Percentiles rank a stretch among this genome's conserved stretches.
Evolutionary conservation across 441 rosid genomes (phyloP).

Genomic region (Croton setiger): DNA sequence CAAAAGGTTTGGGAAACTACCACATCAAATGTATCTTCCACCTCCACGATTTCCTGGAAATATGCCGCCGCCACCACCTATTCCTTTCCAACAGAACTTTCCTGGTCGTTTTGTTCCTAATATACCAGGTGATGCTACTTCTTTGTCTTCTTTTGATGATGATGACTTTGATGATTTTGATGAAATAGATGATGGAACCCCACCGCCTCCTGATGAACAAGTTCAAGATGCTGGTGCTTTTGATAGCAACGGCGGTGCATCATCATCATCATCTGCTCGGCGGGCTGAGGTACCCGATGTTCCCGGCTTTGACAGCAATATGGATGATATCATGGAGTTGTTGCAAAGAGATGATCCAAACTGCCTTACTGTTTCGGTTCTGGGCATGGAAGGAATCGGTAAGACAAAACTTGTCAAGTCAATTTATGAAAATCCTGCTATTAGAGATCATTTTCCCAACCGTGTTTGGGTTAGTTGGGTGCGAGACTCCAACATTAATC

Average conservation of each 20-base stretch:
- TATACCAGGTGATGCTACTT: constrained; percentile 22
- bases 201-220: constrained; percentile 12
- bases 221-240: constrained; percentile 10
- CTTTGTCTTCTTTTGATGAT: constrained; percentile 26
- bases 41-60: constrained; percentile 15
- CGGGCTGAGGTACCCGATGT: constrained; percentile 18
- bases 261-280: constrained; percentile 17
- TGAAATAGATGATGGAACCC: constrained; percentile 18
- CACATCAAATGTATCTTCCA: constrained; percentile 14
- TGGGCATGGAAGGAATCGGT: constrained; percentile 25
- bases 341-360: constrained; percentile 17
- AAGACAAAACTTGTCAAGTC: constrained; percentile 22
- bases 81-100: constrained; percentile 12
- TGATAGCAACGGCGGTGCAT: constrained; percentile 17
- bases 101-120: constrained; percentile 18
- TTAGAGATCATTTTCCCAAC: constrained; percentile 18
- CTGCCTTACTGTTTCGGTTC: constrained; percentile 17
- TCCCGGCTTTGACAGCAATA: constrained; percentile 9
- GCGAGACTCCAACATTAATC: constrained; percentile 12
- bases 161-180: constrained; percentile 19
- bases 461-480: constrained; percentile 25
- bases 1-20: constrained; percentile 15
- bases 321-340: constrained; percentile 18
- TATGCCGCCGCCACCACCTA: constrained; percentile 13
- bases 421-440: constrained; percentile 16